Base-by-base conservation (phyloP, 352 stramenopile genomes). In the Thraustochytrium striatum region DNA sequence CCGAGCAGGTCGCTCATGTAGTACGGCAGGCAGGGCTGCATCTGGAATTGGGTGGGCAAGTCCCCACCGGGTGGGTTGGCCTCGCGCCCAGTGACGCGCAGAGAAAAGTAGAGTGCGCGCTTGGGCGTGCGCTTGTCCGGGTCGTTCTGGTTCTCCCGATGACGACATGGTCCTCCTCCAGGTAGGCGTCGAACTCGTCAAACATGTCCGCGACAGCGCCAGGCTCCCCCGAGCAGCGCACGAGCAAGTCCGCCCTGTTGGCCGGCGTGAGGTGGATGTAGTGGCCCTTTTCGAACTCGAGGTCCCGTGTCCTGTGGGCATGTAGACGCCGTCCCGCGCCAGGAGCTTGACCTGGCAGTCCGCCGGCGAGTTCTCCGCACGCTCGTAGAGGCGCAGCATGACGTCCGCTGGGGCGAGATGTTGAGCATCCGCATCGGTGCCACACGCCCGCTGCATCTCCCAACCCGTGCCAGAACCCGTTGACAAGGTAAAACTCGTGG, bases 241-340 rank as follows among this genome's bases (percentile, higher is more conserved):
- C 19, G 11, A 81, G 61, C 9, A 81, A 8, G 44, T 81, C 72
- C 5, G 57, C 57, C 5, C 72, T 36, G 32, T 65, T 81, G 21
- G 72, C 72, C 8, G 72, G 72, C 19, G 58, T 41, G 9, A 81
- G 52, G 47, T 79, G 62, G 13, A 81, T 65, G 1, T 9, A 36
- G 16, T 58, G 21, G n/a, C 59, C 59, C 8, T n/a, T 25, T 21
- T 19, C 61, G 72, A 81, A 81, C 43, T 81, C 39, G 25, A 81
- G 38, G 35, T 82, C 72, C 3, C 72, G 58, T 8, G 52, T 25
- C 7, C 72, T 44, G 35, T 61, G 11, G 7, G 1, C 1, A 81
- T 32, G 52, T 81, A 81, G n/a, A 81, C 72, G 28, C 72, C 72
- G 30, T 81, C 72, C 11, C 62, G 58, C 35, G 41, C 36, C 28